phyloP scores from a whole-genome alignment of 306 rosid species.

The Albizia julibrissin region DNA sequence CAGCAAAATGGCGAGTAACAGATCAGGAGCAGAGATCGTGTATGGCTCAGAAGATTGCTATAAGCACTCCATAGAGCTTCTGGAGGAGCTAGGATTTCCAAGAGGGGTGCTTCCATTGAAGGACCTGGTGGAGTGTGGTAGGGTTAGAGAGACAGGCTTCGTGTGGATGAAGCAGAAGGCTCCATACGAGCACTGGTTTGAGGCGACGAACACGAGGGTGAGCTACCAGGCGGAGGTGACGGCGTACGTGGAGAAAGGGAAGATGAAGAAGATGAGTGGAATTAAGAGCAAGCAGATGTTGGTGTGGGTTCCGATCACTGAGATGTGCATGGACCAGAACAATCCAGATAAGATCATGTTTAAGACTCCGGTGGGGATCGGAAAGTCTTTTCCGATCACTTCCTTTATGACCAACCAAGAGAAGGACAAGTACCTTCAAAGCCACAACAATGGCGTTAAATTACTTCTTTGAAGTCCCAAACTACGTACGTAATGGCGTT shows the following conservation, averaged over 20 bases:
- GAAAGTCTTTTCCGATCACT: constrained; percentile 60
- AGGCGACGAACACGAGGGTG: constrained; percentile 47
- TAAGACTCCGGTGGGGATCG: constrained; percentile 77
- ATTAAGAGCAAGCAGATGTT: constrained; percentile 75
- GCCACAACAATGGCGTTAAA: background rate
- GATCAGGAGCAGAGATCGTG: constrained; percentile 62
- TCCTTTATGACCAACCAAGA: constrained; percentile 73
- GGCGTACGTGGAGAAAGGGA: constrained; percentile 64
- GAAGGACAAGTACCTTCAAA: constrained; percentile 37
- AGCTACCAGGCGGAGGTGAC: constrained; percentile 77
- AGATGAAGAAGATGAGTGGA: constrained; percentile 86
- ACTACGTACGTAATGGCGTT: background rate
- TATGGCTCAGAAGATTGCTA: constrained; percentile 65
- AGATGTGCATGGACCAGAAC: constrained; percentile 69
- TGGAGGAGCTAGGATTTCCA: constrained; percentile 76
- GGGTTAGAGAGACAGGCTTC: constrained; percentile 71
- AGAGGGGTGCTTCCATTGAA: constrained; percentile 73
- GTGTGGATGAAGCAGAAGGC: constrained; percentile 82
- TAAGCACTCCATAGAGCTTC: constrained; percentile 52
- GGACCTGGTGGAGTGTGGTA: constrained; percentile 81
- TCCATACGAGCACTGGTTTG: constrained; percentile 74
- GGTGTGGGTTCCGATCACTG: constrained; percentile 73
- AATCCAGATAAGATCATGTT: constrained; percentile 49
- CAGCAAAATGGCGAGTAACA: background rate
- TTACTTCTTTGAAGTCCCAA: background rate